Evolutionary conservation across 352 stramenopile genomes (phyloP), one percentile per base, ranked within the genome.

Genomic region (Globisporangium okanoganense): DNA sequence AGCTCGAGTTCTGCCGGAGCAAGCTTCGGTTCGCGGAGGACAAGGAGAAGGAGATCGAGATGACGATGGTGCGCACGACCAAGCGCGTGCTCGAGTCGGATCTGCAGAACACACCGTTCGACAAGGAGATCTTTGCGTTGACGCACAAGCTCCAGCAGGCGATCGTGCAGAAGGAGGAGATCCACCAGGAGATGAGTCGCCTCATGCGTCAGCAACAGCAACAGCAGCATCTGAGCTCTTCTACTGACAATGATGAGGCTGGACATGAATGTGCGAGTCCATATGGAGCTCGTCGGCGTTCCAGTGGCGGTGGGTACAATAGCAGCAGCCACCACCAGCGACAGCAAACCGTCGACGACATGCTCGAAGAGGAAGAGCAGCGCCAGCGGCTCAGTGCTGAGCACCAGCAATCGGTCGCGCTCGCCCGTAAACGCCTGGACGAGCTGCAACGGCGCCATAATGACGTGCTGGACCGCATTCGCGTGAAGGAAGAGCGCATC

Each of bases 71-170:
- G 25, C 70, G 71, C 10, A 85, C 87, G 67, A 92, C 83, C 6
- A 90, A 90, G 65, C 75, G 79, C 22, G 76, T 89, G 12, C 57
- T 92, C 5, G 68, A 85, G 38, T 66, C 69, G 13, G 77, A 90
- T 22, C 43, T 80, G 36, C 71, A 72, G 25, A 65, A 70, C 40
- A 61, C 66, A 1, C 70, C 75, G 16, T 92, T 92, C 31, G 79
- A 90, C 57, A 89, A 88, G 50, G 83, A 93, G 41, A 90, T 93
- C 24, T 90, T 87, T 60, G 79, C 77, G 10, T 62, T 90, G 35
- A 91, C 81, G 0, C 75, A 90, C 58, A 88, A 88, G 45, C 60
- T 93, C 1, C 79, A 93, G 64, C 70, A 79, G 18, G 81, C 86
- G 52, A 90, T 89, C 22, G 78, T 88, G 31, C 73, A 91, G 55